phyloP scores from a whole-genome alignment of 2,329 filamentous ascomycete species.

The Hortaea sp. region DNA sequence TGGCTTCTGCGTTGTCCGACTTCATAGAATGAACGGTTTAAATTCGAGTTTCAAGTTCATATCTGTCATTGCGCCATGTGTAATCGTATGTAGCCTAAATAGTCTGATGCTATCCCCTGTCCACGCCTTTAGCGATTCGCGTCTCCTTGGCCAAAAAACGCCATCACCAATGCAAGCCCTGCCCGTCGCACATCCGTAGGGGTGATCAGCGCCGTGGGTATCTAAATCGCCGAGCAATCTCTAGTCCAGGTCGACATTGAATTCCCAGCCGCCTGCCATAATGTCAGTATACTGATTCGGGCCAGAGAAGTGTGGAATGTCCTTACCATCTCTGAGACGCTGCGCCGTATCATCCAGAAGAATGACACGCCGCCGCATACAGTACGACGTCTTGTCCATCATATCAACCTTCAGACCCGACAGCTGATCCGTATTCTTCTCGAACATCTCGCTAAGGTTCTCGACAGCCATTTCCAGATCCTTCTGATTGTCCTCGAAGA shows the following conservation, averaged over 20 bases:
- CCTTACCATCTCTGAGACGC: slow-evolving; percentile 75
- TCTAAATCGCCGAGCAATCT: background rate
- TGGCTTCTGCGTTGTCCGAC: too few species aligned
- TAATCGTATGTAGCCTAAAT: too few species aligned
- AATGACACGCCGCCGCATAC: slow-evolving; percentile 83
- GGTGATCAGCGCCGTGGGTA: too few species aligned
- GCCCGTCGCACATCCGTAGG: too few species aligned
- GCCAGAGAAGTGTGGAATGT: background rate
- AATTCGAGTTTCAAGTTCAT: too few species aligned
- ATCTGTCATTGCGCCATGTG: too few species aligned
- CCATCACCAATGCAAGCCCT: too few species aligned
- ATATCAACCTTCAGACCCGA: slow-evolving; percentile 88
- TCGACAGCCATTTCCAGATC: slow-evolving; percentile 96
- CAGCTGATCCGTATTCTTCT: slow-evolving; percentile 85
- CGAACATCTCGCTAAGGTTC: slow-evolving; percentile 96
- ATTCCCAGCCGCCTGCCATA: slow-evolving; percentile 24
- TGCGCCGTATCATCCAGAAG: slow-evolving; percentile 86
- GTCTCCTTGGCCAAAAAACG: too few species aligned
- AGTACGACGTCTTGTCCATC: slow-evolving; percentile 97
- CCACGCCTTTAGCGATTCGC: too few species aligned
- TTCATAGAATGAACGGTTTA: too few species aligned
- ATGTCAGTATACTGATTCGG: slow-evolving; percentile 3
- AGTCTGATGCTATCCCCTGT: too few species aligned
- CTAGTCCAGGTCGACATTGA: slow-evolving; percentile 21
- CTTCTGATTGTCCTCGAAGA: slow-evolving; percentile 98